A percentile compares a stretch with the other conserved stretches of the same genome.
Evolutionary conservation across 805 yeast genomes (phyloP).

Genomic region (Yarrowia porcina): DNA sequence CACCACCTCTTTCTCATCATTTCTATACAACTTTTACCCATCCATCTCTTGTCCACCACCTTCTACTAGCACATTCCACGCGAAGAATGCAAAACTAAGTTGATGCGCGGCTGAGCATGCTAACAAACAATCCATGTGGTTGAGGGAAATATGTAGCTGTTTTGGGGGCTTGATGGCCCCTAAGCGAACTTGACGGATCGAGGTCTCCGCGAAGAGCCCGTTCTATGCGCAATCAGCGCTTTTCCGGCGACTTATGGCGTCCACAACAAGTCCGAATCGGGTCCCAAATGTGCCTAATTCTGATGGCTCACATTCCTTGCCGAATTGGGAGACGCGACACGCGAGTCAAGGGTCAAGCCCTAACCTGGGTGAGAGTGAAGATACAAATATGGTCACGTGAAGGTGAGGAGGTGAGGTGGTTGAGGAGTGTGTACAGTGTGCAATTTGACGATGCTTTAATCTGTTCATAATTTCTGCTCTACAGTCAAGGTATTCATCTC

Average conservation of each 20-base stretch:
- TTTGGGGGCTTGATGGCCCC: neutral
- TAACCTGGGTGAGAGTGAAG: no score
- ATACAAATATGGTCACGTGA: no score
- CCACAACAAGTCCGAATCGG: neutral
- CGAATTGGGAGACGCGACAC: slow-evolving; percentile 22
- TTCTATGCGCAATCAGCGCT: neutral
- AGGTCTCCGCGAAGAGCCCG: no score
- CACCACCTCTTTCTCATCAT: no score
- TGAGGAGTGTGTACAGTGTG: no score
- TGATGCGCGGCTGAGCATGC: slow-evolving; percentile 24
- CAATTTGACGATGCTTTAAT: no score
- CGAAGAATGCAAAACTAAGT: slow-evolving; percentile 24
- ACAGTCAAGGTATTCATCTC: neutral
- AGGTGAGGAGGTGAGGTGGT: no score
- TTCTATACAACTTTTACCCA: no score
- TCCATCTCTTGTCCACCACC: neutral
- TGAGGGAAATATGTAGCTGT: slow-evolving; percentile 13
- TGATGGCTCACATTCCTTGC: slow-evolving; percentile 21
- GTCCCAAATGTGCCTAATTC: neutral
- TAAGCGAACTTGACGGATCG: neutral
- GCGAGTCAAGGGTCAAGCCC: slow-evolving; percentile 21
- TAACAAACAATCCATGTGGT: slow-evolving; percentile 12
- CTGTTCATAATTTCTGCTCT: no score
- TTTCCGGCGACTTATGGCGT: neutral
- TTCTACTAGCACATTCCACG: slow-evolving; percentile 2